Evolutionary conservation across 768 basidiomycete species (phyloP), one percentile per base, ranked within the genome.

Genomic region (Candolleomyces efflorescens): DNA sequence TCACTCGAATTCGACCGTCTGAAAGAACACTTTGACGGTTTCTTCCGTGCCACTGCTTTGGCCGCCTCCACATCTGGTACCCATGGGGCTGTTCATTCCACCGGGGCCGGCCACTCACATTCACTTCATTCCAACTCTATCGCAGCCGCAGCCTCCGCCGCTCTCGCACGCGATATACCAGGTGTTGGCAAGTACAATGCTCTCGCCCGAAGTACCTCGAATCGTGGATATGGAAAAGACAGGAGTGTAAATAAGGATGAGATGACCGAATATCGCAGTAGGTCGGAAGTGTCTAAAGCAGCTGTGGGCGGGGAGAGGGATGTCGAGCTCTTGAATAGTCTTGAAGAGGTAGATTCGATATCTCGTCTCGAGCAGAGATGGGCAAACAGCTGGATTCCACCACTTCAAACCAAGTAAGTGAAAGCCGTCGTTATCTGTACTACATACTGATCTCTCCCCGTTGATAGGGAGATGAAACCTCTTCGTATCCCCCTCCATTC

Each of bases 11-110:
- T 97, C 67, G 97, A 99, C 64, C 84, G 89, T 59, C 72, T 99
- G 65, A 96, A 96, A 74, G 94, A 97, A 65, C 95, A 98, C 72
- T 94, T 98, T 76, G 97, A 98, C 69, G 90, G 93, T 55, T 90
- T 92, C 77, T 75, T 99, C 72, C 87, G 93, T 73, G 83, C 89
- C 79, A 85, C 90, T 60, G 82, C 87, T 59, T 77, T 83, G 72
- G 85, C 88, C 67, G 80, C 87, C 72, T 86, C 86, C 69, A 77
- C 82, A 65, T 73, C 80, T 48, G 65, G 73, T 77, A 65, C 69
- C 54, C 71, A 75, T 64, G 64, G 70, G 60, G 74, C 79, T 69
- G 66, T 74, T 70, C 69, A 71, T 63, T 71, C 77, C 56, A 74
- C 74, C 60, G 78, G 77, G 70, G 77, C 74, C 65, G 73, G 78